A percentile compares a stretch with the other conserved stretches of the same genome.
phyloP scores from a whole-genome alignment of 768 basidiomycete species.

The Xerocomellus amylosporus region DNA sequence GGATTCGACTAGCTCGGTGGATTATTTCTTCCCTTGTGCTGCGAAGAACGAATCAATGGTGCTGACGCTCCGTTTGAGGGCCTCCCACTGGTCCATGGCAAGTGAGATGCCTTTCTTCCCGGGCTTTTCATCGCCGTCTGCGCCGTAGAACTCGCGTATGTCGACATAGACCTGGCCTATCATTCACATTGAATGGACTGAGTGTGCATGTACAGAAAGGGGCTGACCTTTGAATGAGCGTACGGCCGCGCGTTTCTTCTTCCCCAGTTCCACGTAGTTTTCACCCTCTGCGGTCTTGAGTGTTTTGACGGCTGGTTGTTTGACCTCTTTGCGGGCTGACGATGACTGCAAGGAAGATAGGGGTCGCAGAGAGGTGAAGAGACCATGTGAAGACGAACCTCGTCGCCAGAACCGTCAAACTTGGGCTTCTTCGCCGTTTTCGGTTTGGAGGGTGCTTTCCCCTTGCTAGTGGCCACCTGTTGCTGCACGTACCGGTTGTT shows the following conservation, averaged over 20 bases:
- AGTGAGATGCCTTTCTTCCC: slow-evolving; percentile 82
- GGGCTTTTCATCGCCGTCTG: slow-evolving; percentile 62
- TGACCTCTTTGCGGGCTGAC: slow-evolving; percentile 1
- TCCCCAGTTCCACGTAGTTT: slow-evolving; percentile 63
- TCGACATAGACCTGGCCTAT: slow-evolving; percentile 56
- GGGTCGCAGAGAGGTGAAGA: slow-evolving; percentile 9
- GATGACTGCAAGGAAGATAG: slow-evolving; percentile 17
- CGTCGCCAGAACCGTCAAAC: slow-evolving; percentile 4
- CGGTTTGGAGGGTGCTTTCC: slow-evolving; percentile 11
- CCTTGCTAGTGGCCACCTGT: slow-evolving; percentile 2
- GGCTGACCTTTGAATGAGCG: slow-evolving; percentile 43
- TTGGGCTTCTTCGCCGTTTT: slow-evolving; percentile 40
- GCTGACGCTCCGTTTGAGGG: slow-evolving; percentile 42
- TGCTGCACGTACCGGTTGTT: background rate
- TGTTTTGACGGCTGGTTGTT: slow-evolving; percentile 4
- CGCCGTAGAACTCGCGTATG: slow-evolving; percentile 71
- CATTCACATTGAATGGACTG: slow-evolving; percentile 30
- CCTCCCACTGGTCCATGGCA: slow-evolving; percentile 63
- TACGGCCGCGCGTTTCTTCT: slow-evolving; percentile 66
- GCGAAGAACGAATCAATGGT: slow-evolving; percentile 54
- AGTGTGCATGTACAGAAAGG: background rate
- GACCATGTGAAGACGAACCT: slow-evolving; percentile 6
- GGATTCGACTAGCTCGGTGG: background rate
- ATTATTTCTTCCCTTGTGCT: slow-evolving; percentile 23
- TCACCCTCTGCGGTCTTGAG: slow-evolving; percentile 33